Evolutionary conservation across 108 stramenopile genomes (phyloP).

Genomic region (Seminavis robusta): DNA sequence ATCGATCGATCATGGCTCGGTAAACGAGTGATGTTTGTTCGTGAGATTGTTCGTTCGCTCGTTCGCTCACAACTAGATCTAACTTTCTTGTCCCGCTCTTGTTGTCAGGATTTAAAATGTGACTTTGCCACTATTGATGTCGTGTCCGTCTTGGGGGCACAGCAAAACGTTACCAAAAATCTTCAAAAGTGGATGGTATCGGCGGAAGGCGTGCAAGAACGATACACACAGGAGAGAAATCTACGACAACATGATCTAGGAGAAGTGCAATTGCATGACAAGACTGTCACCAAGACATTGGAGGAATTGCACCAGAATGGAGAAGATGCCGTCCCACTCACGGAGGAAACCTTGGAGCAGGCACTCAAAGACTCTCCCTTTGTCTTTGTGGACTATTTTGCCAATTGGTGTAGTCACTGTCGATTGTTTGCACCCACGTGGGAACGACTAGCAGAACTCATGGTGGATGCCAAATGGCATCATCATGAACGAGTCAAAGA

Average conservation of each 20-base stretch:
- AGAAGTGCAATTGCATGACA: constrained; percentile 52
- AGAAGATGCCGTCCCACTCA: constrained; percentile 66
- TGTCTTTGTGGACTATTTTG: constrained; percentile 47
- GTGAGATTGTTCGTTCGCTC: too few relatives aligned
- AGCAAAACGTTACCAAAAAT: constrained; percentile 91
- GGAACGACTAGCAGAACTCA: constrained; percentile 51
- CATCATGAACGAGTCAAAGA: not conserved
- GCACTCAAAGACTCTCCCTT: constrained; percentile 31
- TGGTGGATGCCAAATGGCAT: constrained; percentile 10
- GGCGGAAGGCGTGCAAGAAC: constrained; percentile 23
- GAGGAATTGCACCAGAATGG: constrained; percentile 85
- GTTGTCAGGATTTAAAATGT: constrained; percentile 85
- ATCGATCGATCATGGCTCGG: too few relatives aligned
- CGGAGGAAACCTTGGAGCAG: constrained; percentile 31
- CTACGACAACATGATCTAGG: constrained; percentile 53
- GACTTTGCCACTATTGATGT: constrained; percentile 80
- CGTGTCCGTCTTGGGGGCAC: constrained; percentile 75
- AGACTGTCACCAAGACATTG: constrained; percentile 61
- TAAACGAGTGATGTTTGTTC: too few relatives aligned
- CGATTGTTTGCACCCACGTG: constrained; percentile 65
- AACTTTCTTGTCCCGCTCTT: too few relatives aligned
- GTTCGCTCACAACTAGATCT: too few relatives aligned
- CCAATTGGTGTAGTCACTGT: constrained; percentile 81
- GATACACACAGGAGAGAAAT: constrained; percentile 68
- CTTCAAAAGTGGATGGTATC: not conserved